These are phyloP conservation scores for Hypoxylon crocopeplum DNA, from an alignment of 495 filamentous ascomycete species.

Conservation along the genomic window DNA sequence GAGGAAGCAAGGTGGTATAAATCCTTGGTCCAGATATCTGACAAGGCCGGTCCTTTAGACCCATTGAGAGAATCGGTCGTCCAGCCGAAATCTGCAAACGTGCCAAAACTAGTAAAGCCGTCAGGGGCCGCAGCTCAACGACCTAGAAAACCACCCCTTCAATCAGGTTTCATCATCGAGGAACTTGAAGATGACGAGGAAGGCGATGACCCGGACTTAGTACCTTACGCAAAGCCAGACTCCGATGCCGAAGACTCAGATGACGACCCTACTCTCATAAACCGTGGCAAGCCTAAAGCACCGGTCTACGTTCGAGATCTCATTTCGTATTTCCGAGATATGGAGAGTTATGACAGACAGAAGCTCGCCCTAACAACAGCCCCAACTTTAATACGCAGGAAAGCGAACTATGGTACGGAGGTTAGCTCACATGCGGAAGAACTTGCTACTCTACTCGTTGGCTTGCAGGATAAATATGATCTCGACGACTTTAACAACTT, in stretches of 20 bases:
- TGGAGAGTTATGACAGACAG: constrained; percentile 83
- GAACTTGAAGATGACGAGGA: constrained; percentile 66
- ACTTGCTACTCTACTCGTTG: constrained; percentile 74
- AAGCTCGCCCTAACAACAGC: constrained; percentile 79
- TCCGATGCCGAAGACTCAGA: constrained; percentile 91
- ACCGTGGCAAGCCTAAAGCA: constrained; percentile 79
- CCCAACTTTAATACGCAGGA: constrained; percentile 82
- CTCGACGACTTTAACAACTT: constrained; percentile 77
- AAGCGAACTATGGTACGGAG: constrained; percentile 86
- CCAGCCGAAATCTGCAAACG: constrained; percentile 18
- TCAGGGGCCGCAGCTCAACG: constrained; percentile 31
- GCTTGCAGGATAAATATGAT: constrained; percentile 81
- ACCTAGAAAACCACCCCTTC: constrained; percentile 31
- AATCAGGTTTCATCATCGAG: constrained; percentile 66
- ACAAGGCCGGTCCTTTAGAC: constrained; percentile 67
- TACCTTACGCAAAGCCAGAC: constrained; percentile 88
- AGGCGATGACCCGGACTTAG: constrained; percentile 74
- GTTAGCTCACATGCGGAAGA: constrained; percentile 84
- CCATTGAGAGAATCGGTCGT: constrained; percentile 17
- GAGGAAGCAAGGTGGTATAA: constrained; percentile 82
- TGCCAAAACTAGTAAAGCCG: constrained; percentile 26
- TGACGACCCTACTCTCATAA: constrained; percentile 86
- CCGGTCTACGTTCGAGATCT: constrained; percentile 94
- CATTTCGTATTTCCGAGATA: constrained; percentile 76
- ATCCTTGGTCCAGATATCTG: constrained; percentile 65